Percentiles rank a stretch among this genome's conserved stretches.
These are phyloP conservation scores for Coemansia sp. DNA, from an alignment of 192 early-diverging fungal genomes.

Conservation along the genomic window DNA sequence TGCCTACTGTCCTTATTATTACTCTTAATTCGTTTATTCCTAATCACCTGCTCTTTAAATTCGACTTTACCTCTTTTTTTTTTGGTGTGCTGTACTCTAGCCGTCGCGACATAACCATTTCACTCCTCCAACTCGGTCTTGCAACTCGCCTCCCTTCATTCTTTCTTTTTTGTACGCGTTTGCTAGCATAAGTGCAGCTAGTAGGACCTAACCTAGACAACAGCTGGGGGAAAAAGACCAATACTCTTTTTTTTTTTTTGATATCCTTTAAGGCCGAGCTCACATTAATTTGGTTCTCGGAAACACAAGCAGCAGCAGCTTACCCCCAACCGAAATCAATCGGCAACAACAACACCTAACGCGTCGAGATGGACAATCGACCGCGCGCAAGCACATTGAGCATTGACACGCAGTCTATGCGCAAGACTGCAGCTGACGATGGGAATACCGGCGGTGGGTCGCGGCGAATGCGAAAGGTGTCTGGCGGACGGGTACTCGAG, in stretches of 20 bases:
- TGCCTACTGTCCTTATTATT: neutral
- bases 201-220: neutral
- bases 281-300: constrained; percentile 7
- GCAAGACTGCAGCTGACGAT: constrained; percentile 11
- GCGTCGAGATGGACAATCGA: constrained; percentile 15
- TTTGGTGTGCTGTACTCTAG: constrained; percentile 17
- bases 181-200: neutral
- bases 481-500: constrained; percentile 27
- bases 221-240: neutral
- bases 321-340: constrained; percentile 9
- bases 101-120: constrained; percentile 2
- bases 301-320: neutral
- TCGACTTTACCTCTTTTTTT: neutral
- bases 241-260: neutral
- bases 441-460: neutral
- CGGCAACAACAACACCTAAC: constrained; percentile 5
- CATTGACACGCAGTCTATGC: constrained; percentile 26
- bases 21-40: neutral
- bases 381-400: constrained; percentile 50
- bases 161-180: constrained; percentile 6
- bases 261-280: neutral
- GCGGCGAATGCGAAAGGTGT: constrained; percentile 34
- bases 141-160: neutral
- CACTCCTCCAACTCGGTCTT: constrained; percentile 8
- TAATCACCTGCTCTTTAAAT: neutral